Evolutionary conservation across 2,329 filamentous ascomycete species (phyloP), one percentile per base, ranked within the genome.

Genomic region (Diaporthe velutina): DNA sequence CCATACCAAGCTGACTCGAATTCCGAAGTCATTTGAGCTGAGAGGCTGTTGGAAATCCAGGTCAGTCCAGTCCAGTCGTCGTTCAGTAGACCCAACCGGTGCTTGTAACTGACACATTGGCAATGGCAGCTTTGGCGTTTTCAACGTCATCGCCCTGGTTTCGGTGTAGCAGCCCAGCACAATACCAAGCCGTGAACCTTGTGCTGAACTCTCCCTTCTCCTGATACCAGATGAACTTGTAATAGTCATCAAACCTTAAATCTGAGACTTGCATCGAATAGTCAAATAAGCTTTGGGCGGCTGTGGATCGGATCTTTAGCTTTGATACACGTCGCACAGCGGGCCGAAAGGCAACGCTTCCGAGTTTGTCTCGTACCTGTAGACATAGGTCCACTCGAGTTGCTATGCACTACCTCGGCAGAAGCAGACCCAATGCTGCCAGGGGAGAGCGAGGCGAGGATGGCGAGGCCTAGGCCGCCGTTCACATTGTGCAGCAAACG

Each of bases 111-210:
- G 76, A 83, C 82, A 83, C 77, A 38, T 81, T 83, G 71, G 81
- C 79, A 25, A 85, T 80, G 0, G 83, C 81, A 1, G 80, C 80
- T 60, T 81, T 82, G 8, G 83, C 83, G 8, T 83, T 82, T n/a
- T 79, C 76, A 0, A 83, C 78, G 73, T 85, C 83, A 55, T 81
- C 73, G 19, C 82, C 82, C 66, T 83, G 64, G 52, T 83, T 82
- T 4, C 84, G 81, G 54, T 83, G 77, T 38, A 85, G 72, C 22
- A 86, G 74, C 1, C 84, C 84, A 0, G 83, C 79, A 4, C 83
- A 78, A 64, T 86, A 85, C 84, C 84, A 86, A 0, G 84, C 83
- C 1, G 84, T 86, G 66, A 87, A 87, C 13, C 85, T 81, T 45
- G 82, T 79, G 4, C 82, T 85, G 83, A 84, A 86, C 28, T 83